Evolutionary conservation across 208 protist species (phyloP), one percentile per base, ranked within the genome.

Genomic region (Blastocrithidia nonstop): DNA sequence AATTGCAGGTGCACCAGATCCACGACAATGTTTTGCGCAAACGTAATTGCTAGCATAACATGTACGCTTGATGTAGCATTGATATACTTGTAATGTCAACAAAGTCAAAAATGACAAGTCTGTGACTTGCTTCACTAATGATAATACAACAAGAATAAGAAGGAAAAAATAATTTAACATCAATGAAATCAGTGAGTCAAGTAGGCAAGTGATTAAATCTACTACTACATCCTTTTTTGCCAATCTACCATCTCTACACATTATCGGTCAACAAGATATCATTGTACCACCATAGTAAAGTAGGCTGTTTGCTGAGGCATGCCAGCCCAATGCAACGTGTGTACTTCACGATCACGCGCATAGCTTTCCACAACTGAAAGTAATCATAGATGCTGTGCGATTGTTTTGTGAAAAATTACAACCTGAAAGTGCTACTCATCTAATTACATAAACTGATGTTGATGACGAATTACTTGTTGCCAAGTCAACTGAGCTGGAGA

Each of bases 261-360:
- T 92, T 28, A 53, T 92, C 11, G 83, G 83, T 6, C 60, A 49
- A 32, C 73, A 76, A 44, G 83, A 92, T 27, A 26, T 40, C 17
- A 69, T 92, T 32, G 82, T 91, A n/a, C 20, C 54, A 0, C 57
- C 75, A 6, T 60, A 38, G 28, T 78, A 82, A 49, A 85, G 72
- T 35, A 31, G 37, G 0, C 51, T 50, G n/a, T 80, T 92, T 43
- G 66, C 67, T 17, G 39, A 57, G 47, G 71, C 60, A 5, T 84
- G 75, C 45, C 65, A 65, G 29, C 50, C 61, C 9, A 32, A 62
- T 9, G 66, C 70, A 13, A 59, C 62, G 20, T n/a, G 75, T 15
- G 39, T 81, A 24, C 41, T 61, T 8, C 83, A 92, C 60, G 77
- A 80, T 11, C 83, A 92, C 58, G 78, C 71, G 15, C 83, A 92